Base-by-base conservation (phyloP, 2,329 filamentous ascomycete genomes). In the Hypoxylon sp. region DNA sequence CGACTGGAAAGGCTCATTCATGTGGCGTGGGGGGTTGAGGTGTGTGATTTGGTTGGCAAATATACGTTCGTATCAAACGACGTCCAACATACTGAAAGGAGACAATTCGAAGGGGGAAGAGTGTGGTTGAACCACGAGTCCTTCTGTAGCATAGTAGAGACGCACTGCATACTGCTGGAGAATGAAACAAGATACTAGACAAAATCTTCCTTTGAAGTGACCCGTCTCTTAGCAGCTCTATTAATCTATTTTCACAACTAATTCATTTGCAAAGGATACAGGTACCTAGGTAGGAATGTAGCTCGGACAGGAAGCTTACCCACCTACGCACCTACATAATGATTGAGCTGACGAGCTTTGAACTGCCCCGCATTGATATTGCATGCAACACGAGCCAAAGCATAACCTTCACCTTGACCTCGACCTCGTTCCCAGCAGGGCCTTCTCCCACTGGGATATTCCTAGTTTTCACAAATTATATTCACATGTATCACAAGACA, bases 51-150 rank as follows among this genome's bases (percentile, higher is more conserved):
- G 20, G 30, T 30, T 53, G 33, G 52, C 40, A 64, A 59, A 18
- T 28, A n/a, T 28, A 64, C 55, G 61, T 68, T 68, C 61, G 58
- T 68, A 70, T 65, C 18, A 65, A 64, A 62, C 58, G 67, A 58
- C 67, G 58, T 67, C 46, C 44, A 24, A 36, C n/a, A 50, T 58
- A 38, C 58, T 42, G 40, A 44, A 33, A 59, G 26, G 44, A 53
- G 20, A 50, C 28, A 28, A 32, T 32, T 30, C 22, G 58, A n/a
- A 16, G 30, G 11, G 30, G 26, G 12, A 38, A n/a, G n/a, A n/a
- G n/a, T n/a, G n/a, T 33, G 40, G 49, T 28, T 40, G 30, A 16
- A 40, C 40, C 32, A n/a, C 36, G 32, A 40, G 24, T 38, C 22
- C 28, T 40, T 40, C 40, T 24, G 36, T 55, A 55, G 52, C 40